These are phyloP conservation scores for Neofusicoccum cordaticola DNA, from an alignment of 2,329 filamentous ascomycete species.

Conservation along the genomic window DNA sequence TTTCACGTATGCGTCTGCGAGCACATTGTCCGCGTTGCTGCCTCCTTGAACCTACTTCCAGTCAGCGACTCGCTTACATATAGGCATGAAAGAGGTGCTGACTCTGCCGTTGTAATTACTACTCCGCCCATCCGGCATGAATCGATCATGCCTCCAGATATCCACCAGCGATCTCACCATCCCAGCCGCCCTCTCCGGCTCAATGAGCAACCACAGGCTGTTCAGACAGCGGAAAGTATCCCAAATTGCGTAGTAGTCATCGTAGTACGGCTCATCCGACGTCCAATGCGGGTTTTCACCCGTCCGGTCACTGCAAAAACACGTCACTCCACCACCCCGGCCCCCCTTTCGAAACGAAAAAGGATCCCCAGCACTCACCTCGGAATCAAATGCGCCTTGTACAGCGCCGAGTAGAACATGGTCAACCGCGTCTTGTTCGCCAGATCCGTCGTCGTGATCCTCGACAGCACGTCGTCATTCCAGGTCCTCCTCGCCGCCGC, in stretches of 20 bases:
- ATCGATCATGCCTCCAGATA: constrained; percentile 29
- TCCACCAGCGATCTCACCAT: constrained; percentile 22
- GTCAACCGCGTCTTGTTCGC: constrained; percentile 1
- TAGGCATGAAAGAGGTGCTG: constrained; percentile 25
- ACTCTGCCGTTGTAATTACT: constrained; percentile 32
- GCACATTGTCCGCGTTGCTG: constrained; percentile 34
- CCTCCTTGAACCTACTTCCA: constrained; percentile 29
- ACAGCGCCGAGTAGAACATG: constrained; percentile 34
- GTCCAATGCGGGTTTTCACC: constrained; percentile 29
- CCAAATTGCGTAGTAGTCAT: constrained; percentile 25
- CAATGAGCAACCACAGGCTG: constrained; percentile 21
- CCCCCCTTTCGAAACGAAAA: not conserved
- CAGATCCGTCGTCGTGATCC: constrained; percentile 4
- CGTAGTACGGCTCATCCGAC: constrained; percentile 34
- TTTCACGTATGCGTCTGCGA: constrained; percentile 35
- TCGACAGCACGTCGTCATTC: constrained; percentile 49
- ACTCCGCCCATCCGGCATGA: constrained; percentile 34
- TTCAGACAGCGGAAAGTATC: constrained; percentile 20
- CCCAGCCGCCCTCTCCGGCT: constrained; percentile 13
- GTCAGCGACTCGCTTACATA: constrained; percentile 40
- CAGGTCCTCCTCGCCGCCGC: constrained; percentile 38
- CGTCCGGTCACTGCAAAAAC: constrained; percentile 22
- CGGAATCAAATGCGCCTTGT: constrained; percentile 35
- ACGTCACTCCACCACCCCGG: constrained; percentile 14
- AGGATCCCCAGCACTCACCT: not conserved